phyloP scores from a whole-genome alignment of 1,284 basidiomycete species.

The Cryptococcus deneoformans region DNA sequence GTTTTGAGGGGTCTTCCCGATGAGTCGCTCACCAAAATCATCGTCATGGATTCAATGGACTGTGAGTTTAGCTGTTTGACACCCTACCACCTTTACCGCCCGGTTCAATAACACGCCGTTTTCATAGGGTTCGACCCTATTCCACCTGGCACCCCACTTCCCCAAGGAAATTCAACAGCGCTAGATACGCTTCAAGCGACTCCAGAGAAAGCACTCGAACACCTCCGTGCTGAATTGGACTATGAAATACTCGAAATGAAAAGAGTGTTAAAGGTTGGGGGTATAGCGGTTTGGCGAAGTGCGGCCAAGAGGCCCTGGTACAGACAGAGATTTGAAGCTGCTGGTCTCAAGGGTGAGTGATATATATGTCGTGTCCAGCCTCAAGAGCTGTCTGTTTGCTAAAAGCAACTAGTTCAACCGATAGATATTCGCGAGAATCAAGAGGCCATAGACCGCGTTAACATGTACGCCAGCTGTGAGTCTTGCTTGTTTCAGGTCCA shows the following conservation, averaged over 20 bases:
- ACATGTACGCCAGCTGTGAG: slow-evolving; percentile 56
- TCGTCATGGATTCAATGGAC: slow-evolving; percentile 79
- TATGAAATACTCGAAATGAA: slow-evolving; percentile 63
- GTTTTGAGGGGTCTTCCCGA: slow-evolving; percentile 59
- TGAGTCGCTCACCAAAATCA: slow-evolving; percentile 60
- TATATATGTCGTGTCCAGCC: background rate
- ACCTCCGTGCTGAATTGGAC: slow-evolving; percentile 56
- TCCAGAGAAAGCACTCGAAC: slow-evolving; percentile 44
- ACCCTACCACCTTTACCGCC: background rate
- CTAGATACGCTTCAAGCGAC: slow-evolving; percentile 46
- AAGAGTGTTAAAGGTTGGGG: slow-evolving; percentile 61
- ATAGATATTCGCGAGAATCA: slow-evolving; percentile 54
- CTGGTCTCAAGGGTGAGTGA: slow-evolving; percentile 52
- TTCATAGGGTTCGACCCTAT: slow-evolving; percentile 60
- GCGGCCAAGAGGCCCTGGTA: slow-evolving; percentile 75
- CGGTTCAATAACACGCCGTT: background rate
- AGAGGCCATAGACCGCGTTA: slow-evolving; percentile 61
- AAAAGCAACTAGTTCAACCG: slow-evolving; percentile 45
- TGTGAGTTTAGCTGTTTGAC: slow-evolving; percentile 43
- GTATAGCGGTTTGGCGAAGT: slow-evolving; percentile 63
- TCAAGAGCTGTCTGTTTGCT: background rate
- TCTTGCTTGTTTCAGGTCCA: background rate
- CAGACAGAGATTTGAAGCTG: slow-evolving; percentile 56
- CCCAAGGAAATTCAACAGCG: slow-evolving; percentile 24
- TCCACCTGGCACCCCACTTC: slow-evolving; percentile 50